Base-by-base conservation (phyloP, 306 rosid species). In the Fragaria vesca region DNA sequence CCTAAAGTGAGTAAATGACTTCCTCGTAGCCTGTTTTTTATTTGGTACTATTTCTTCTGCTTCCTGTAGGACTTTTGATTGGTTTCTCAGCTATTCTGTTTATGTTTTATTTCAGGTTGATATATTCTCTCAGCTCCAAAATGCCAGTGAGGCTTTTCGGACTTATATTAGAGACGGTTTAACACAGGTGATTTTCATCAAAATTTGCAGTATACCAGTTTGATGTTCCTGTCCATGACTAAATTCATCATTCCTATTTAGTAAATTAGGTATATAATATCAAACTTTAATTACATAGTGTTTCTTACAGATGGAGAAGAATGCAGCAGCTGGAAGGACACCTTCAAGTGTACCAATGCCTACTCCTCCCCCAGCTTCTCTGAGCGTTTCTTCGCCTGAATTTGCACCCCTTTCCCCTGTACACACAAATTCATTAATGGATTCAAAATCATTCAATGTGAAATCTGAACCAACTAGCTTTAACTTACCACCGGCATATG, bases 141-240 rank as follows among this genome's bases (percentile, higher is more conserved):
- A 96, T 85, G 99, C 99, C 17, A 96, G 99, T 18, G 99, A 93
- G 93, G 98, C 98, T 66, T 96, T 96, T 73, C 97, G 99, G 75
- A 93, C 98, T 3, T 96, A 96, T 81, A 96, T 96, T 69, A 87
- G 99, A 86, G 98, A 96, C 68, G 99, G 99, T 83, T 88, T 96
- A 79, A 81, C 96, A 38, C 99, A 96, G 99, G 99, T 95, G 52
- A 72, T 74, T 67, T 43, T 76, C 79, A 45, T 77, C 34, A 60
- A 21, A 30, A 75, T 21, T 46, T 50, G 81, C 15, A 12, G 68
- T 75, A 40, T 57, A 54, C 81, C 10, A 28, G 58, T 70, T 51
- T 72, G 47, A 38, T 72, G 66, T 73, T 82, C 63, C 46, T 20
- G 34, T 24, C 42, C 18, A 17, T 7, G 8, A 40, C 43, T 6